Base-by-base conservation (phyloP, 1,284 basidiomycete species). In the Pseudozyma sp. region DNA sequence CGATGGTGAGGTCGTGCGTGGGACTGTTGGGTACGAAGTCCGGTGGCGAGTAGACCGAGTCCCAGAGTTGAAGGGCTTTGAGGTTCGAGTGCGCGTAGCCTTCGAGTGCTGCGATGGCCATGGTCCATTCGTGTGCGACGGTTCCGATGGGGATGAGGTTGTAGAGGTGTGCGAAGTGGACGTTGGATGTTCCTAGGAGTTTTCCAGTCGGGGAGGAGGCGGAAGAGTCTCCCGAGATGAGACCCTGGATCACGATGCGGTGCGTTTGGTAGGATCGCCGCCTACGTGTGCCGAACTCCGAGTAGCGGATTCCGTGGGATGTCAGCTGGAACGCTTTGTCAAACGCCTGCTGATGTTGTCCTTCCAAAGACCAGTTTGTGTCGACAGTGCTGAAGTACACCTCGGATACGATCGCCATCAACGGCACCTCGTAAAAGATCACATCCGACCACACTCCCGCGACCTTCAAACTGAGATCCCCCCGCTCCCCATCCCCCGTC, bases 351-450 rank as follows among this genome's bases (percentile, higher is more conserved):
- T 85, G 80, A 44, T 47, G 57, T 85, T 97, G 94, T 0, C 90
- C 90, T 9, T 92, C 89, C 68, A 94, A 89, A 58, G 86, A 88
- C 97, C 96, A 99, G 77, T 94, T 90, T 0, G 87, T 91, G 77
- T 90, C 90, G 19, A 90, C 90, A 13, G 88, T 87, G 43, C 16
- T 33, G 82, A 92, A 94, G 85, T 91, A 92, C 30, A 88, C 88
- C 86, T 94, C 90, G 85, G 92, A 92, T 49, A 94, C 86, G 75
- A 91, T 91, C 9, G 93, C 90, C 93, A 97, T 94, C 48, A 97
- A 87, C 2, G 94, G 94, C 0, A 98, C 94, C 85, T 99, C 96
- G 90, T 97, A 99, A 17, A 97, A 86, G 65, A 99, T 97, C 7
- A 92, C 90, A 72, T 97, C 94, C 0, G 87, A 86, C 96, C 97